These are phyloP conservation scores for Cutaneotrichosporon mucoides DNA, from an alignment of 1,284 basidiomycete genomes.

Conservation along the genomic window DNA sequence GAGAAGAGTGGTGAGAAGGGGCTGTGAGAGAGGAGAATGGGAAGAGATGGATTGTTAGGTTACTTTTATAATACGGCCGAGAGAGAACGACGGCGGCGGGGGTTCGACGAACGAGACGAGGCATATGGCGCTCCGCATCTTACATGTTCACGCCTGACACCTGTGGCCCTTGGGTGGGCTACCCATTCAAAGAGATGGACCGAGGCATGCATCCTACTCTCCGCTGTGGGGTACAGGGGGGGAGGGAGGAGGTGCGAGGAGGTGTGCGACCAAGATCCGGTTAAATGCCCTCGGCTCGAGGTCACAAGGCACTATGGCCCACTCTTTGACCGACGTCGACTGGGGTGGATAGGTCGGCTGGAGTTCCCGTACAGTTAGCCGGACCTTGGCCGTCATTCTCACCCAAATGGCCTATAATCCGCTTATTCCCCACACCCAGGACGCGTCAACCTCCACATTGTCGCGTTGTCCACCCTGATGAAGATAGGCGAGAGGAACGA, in stretches of 20 bases:
- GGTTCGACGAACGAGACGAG: too few species aligned
- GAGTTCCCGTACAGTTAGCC: background rate
- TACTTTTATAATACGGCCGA: too few species aligned
- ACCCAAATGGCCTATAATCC: too few species aligned
- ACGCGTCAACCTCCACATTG: background rate
- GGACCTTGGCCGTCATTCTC: background rate
- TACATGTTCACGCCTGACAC: too few species aligned
- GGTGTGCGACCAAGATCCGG: background rate
- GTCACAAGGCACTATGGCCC: background rate
- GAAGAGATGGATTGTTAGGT: too few species aligned
- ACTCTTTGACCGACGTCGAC: background rate
- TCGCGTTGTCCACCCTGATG: background rate
- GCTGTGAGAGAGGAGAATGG: background rate
- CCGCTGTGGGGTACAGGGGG: background rate
- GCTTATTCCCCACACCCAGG: too few species aligned
- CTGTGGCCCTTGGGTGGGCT: too few species aligned
- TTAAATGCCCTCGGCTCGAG: constrained; percentile 6
- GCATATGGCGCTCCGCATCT: too few species aligned
- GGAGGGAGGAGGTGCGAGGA: background rate
- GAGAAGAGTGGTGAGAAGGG: background rate
- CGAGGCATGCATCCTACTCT: background rate
- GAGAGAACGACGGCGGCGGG: background rate
- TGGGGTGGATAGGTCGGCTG: background rate
- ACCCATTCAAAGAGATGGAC: background rate
- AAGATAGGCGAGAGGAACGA: too few species aligned